Percentiles rank a stretch among this genome's conserved stretches.
Conservation (phyloP, 1,139 yeast genomes). For the Pichia sp. region DNA sequence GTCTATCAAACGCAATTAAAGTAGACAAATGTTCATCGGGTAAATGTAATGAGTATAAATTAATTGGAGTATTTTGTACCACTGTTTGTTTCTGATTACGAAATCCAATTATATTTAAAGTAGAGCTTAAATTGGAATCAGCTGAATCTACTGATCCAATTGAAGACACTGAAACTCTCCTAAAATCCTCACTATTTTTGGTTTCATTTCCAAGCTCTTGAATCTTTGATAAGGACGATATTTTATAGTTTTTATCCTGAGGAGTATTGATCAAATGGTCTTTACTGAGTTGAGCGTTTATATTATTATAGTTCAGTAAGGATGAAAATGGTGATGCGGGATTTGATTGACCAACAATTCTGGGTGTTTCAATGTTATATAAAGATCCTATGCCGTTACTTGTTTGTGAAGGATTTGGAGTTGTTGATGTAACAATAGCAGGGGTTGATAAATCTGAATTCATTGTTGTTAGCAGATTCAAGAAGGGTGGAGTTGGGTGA, state of each 20-base stretch:
- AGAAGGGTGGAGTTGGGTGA: not conserved
- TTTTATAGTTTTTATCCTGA: not conserved
- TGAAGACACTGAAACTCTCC: not conserved
- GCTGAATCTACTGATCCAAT: slow-evolving; percentile 2
- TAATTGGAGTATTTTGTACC: slow-evolving; percentile 1
- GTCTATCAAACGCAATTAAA: slow-evolving; percentile 32
- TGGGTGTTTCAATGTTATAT: slow-evolving; percentile 3
- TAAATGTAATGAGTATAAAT: slow-evolving; percentile 8
- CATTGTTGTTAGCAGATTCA: not conserved
- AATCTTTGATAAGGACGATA: not conserved
- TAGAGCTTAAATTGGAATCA: slow-evolving; percentile 1
- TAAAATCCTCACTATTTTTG: not conserved
- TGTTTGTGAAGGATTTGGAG: not conserved
- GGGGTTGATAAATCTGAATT: not conserved
- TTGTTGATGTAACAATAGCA: not conserved
- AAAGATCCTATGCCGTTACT: not conserved
- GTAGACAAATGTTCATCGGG: slow-evolving; percentile 24
- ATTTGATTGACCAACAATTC: not conserved
- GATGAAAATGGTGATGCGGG: slow-evolving; percentile 6
- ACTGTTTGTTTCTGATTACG: not conserved
- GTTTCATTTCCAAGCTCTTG: not conserved
- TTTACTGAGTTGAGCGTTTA: not conserved
- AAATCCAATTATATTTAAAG: slow-evolving; percentile 1
- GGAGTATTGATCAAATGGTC: no score
- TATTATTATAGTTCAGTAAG: not conserved